Percentiles rank a stretch among this genome's conserved stretches.
Evolutionary conservation across 805 yeast species (phyloP).

Genomic region (Kluyveromyces aestuarii): DNA sequence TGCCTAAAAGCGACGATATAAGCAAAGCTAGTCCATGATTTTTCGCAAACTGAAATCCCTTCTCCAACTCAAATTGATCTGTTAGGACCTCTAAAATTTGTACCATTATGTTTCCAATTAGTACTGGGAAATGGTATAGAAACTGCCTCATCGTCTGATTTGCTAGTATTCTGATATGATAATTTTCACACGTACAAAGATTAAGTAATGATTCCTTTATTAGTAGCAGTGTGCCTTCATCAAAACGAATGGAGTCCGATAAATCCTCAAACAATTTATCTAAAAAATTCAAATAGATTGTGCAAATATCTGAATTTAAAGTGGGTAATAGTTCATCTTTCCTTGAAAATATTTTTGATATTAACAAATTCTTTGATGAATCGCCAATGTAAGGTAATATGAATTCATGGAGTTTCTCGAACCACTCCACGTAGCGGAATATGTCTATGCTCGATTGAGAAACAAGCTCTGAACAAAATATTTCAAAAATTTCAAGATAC

Average conservation of each 20-base stretch:
- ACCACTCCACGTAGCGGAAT: constrained; percentile 14
- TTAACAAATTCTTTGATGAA: constrained; percentile 25
- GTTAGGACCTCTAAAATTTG: constrained; percentile 29
- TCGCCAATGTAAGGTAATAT: constrained; percentile 25
- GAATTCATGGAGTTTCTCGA: constrained; percentile 16
- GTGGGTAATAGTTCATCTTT: background rate
- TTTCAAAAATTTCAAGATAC: constrained; percentile 12
- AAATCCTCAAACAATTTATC: constrained; percentile 13
- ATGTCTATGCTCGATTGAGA: background rate
- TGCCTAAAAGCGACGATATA: constrained; percentile 29
- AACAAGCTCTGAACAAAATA: background rate
- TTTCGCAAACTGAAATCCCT: constrained; percentile 22
- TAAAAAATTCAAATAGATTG: constrained; percentile 12
- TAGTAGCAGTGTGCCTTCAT: constrained; percentile 19
- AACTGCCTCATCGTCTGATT: constrained; percentile 29
- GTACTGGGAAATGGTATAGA: constrained; percentile 27
- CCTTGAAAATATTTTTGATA: constrained; percentile 15
- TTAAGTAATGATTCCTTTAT: constrained; percentile 30
- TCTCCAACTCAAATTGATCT: constrained; percentile 23
- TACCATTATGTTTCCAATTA: constrained; percentile 31
- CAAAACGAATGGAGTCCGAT: constrained; percentile 23
- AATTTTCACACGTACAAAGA: constrained; percentile 31
- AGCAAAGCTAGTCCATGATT: constrained; percentile 34
- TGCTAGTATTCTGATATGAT: constrained; percentile 34
- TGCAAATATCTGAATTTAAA: constrained; percentile 5